A percentile compares a stretch with the other conserved stretches of the same genome.
These are phyloP conservation scores for Alternaria brassicicola DNA, from an alignment of 2,329 filamentous ascomycete genomes.

Conservation along the genomic window DNA sequence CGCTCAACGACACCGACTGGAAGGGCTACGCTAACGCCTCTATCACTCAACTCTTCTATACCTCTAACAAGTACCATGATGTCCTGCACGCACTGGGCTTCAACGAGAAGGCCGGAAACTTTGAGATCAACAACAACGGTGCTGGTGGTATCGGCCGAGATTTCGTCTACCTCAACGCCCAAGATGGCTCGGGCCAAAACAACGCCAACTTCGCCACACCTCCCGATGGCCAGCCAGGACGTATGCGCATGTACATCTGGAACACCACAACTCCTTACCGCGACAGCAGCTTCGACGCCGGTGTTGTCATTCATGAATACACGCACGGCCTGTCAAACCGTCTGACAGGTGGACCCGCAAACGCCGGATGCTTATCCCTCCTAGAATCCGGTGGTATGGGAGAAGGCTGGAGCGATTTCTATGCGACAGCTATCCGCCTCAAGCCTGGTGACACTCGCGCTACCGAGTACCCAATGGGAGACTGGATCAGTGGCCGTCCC, in stretches of 20 bases:
- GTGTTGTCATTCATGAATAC: slow-evolving; percentile 63
- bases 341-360: slow-evolving; percentile 64
- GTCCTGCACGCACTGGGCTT: slow-evolving; percentile 64
- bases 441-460: slow-evolving; percentile 55
- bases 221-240: slow-evolving; percentile 47
- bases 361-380: slow-evolving; percentile 56
- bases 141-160: slow-evolving; percentile 60
- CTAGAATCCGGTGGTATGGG: slow-evolving; percentile 63
- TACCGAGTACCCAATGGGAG: slow-evolving; percentile 58
- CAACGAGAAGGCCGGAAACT: slow-evolving; percentile 64
- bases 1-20: slow-evolving; percentile 30
- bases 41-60: slow-evolving; percentile 66
- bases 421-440: slow-evolving; percentile 58
- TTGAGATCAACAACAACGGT: slow-evolving; percentile 63
- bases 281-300: slow-evolving; percentile 64
- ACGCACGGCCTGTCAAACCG: slow-evolving; percentile 60
- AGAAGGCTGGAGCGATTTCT: slow-evolving; percentile 65
- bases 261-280: slow-evolving; percentile 55
- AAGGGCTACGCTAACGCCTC: slow-evolving; percentile 60
- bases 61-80: slow-evolving; percentile 65
- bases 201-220: slow-evolving; percentile 65
- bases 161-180: slow-evolving; percentile 62
- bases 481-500: slow-evolving; percentile 56
- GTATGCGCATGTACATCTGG: slow-evolving; percentile 68
- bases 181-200: slow-evolving; percentile 61